Evolutionary conservation across 176 grass and related monocot genomes (phyloP).

Genomic region (Elaeis guineensis): DNA sequence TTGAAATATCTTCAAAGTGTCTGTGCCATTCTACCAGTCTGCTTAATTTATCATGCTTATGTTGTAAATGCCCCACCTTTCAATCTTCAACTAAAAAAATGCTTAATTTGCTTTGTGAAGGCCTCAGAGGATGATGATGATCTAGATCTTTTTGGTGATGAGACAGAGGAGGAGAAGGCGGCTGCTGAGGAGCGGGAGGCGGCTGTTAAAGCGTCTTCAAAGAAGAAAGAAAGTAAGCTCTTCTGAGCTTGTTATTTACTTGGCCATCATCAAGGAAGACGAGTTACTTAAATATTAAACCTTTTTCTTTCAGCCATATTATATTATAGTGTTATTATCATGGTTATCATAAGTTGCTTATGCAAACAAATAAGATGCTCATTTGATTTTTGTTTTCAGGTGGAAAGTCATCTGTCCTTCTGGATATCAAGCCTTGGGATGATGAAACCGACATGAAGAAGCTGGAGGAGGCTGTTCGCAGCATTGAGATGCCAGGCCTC

Average conservation of each 20-base stretch:
- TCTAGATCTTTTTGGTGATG: conserved; percentile 83
- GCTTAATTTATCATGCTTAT: too few species aligned
- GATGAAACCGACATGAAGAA: conserved; percentile 97
- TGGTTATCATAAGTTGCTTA: too few species aligned
- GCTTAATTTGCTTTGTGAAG: conserved; percentile 2
- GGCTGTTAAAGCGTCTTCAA: conserved; percentile 52
- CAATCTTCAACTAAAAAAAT: too few species aligned
- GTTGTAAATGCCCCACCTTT: too few species aligned
- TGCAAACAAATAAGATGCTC: not conserved
- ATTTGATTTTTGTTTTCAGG: conserved; percentile 22
- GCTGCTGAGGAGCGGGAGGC: conserved; percentile 63
- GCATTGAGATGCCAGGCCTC: conserved; percentile 67
- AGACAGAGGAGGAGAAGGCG: conserved; percentile 90
- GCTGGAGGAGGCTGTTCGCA: conserved; percentile 82
- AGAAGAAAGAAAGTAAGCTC: conserved; percentile 88
- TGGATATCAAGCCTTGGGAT: conserved; percentile 97
- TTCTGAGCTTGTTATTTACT: too few species aligned
- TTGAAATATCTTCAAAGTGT: too few species aligned
- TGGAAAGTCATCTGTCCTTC: conserved; percentile 81
- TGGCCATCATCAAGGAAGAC: too few species aligned
- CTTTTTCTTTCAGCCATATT: too few species aligned
- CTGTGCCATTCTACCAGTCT: too few species aligned
- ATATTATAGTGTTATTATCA: too few species aligned
- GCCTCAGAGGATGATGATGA: conserved; percentile 43
- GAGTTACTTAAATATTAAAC: too few species aligned